Percentiles rank a stretch among this genome's conserved stretches.
phyloP scores from a whole-genome alignment of 768 basidiomycete genomes.

The Suillus weaverae region DNA sequence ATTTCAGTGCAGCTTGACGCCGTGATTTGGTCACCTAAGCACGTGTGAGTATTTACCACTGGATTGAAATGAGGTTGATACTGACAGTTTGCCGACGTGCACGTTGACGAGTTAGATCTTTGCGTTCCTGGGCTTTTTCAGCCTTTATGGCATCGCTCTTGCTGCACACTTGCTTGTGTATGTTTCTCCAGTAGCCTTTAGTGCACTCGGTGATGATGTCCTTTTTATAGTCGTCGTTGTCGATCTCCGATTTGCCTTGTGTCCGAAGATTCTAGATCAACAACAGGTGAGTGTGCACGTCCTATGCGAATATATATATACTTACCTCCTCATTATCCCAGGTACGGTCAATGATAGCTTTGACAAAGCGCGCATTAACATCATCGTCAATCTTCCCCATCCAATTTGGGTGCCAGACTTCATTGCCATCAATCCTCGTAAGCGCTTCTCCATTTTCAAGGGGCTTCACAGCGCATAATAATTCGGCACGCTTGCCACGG shows the following conservation, averaged over 20 bases:
- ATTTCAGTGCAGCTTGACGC: no score
- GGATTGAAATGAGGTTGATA: background rate
- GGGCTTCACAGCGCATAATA: no score
- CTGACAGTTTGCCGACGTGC: background rate
- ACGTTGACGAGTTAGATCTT: background rate
- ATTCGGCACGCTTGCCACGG: no score
- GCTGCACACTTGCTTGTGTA: conserved; percentile 23
- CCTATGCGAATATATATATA: no score
- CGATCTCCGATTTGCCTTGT: conserved; percentile 5
- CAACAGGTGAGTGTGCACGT: no score
- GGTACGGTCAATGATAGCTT: background rate
- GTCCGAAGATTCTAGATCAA: no score
- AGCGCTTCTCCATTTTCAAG: no score
- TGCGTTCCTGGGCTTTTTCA: background rate
- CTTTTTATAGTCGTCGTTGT: background rate
- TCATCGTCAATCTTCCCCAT: background rate
- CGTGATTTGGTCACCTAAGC: no score
- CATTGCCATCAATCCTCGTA: background rate
- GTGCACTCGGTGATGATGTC: background rate
- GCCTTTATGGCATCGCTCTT: background rate
- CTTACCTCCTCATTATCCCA: conserved; percentile 2
- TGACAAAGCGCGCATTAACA: background rate
- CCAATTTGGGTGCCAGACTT: conserved; percentile 5
- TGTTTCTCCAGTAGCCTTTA: background rate
- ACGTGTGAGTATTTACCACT: no score